phyloP scores from a whole-genome alignment of 2,329 filamentous ascomycete species.

The Claviceps capensis region DNA sequence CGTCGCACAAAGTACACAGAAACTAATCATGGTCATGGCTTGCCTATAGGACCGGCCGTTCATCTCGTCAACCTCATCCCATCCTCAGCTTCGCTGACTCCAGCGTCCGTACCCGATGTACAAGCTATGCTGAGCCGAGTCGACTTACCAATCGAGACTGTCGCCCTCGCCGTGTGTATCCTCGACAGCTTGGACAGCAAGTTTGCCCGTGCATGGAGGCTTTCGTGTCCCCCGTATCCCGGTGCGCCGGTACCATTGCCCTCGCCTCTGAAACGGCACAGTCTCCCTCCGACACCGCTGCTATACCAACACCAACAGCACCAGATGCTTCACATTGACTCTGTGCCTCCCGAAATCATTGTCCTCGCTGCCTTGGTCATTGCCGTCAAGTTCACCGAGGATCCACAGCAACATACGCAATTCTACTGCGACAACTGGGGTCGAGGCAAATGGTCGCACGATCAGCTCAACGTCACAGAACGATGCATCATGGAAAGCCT shows the following conservation, averaged over 20 bases:
- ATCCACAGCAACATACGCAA: conserved; percentile 38
- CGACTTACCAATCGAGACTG: conserved; percentile 43
- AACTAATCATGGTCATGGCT: background rate
- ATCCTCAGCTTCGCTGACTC: conserved; percentile 44
- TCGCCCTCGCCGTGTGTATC: conserved; percentile 52
- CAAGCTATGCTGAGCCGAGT: conserved; percentile 47
- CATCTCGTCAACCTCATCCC: conserved; percentile 55
- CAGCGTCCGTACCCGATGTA: conserved; percentile 43
- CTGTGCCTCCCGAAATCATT: conserved; percentile 47
- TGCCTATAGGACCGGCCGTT: conserved; percentile 42
- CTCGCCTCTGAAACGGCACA: conserved; percentile 30
- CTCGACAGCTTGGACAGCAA: conserved; percentile 49
- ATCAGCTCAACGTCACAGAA: conserved; percentile 52
- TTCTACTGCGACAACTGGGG: conserved; percentile 43
- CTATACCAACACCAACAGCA: conserved; percentile 22
- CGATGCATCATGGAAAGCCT: conserved; percentile 50
- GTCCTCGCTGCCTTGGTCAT: conserved; percentile 49
- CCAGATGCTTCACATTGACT: conserved; percentile 49
- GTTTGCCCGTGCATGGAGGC: conserved; percentile 49
- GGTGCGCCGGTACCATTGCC: conserved; percentile 10
- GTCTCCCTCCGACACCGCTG: conserved; percentile 27
- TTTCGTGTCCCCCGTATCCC: conserved; percentile 37
- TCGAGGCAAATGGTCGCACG: conserved; percentile 39
- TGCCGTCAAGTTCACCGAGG: conserved; percentile 52
- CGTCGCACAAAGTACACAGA: background rate